Evolutionary conservation across 768 basidiomycete genomes (phyloP).

Genomic region (Kwoniella dendrophila): DNA sequence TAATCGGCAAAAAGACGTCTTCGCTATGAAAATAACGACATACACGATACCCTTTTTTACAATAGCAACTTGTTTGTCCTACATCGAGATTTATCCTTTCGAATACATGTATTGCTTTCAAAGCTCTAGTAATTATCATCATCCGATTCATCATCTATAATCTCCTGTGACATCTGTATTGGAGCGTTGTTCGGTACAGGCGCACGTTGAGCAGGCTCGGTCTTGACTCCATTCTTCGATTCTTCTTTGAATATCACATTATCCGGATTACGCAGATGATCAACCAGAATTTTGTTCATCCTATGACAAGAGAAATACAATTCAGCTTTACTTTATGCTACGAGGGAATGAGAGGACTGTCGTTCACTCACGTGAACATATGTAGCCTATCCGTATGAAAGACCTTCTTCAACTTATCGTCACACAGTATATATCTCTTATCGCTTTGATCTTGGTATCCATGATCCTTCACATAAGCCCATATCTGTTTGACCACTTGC

Average conservation of each 20-base stretch:
- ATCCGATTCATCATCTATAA: no score
- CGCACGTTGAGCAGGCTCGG: no score
- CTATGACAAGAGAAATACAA: conserved; percentile 49
- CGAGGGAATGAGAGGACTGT: not conserved
- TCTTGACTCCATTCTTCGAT: conserved; percentile 4
- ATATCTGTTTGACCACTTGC: conserved; percentile 85
- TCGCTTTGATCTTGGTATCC: conserved; percentile 82
- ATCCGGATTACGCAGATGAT: conserved; percentile 57
- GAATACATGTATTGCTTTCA: no score
- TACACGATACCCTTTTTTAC: no score
- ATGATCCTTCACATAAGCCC: conserved; percentile 82
- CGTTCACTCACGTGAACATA: conserved; percentile 66
- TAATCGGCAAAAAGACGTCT: no score
- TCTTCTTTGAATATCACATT: conserved; percentile 39
- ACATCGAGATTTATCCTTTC: no score
- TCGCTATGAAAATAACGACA: no score
- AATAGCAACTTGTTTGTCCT: no score
- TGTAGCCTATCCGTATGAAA: conserved; percentile 76
- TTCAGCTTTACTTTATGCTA: not conserved
- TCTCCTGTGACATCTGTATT: no score
- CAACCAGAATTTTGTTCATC: conserved; percentile 88
- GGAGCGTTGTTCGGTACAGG: no score
- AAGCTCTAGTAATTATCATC: no score
- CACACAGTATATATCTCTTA: conserved; percentile 82
- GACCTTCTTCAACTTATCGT: conserved; percentile 69